Conservation (phyloP, 2,329 filamentous ascomycete species). For the Lecanicillium sp. region DNA sequence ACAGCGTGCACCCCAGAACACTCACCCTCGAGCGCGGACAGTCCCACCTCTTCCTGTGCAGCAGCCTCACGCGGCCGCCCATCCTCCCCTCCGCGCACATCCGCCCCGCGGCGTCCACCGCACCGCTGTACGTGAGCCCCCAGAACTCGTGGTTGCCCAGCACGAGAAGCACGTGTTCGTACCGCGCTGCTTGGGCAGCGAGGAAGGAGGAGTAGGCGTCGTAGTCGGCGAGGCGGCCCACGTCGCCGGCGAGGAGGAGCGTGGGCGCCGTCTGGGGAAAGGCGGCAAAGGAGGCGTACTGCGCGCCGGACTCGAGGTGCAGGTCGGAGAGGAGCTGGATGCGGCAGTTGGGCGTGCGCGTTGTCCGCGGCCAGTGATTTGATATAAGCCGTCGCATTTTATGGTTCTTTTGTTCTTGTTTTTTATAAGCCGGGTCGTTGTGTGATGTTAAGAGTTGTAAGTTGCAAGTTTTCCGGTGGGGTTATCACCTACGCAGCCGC, state of each 20-base stretch:
- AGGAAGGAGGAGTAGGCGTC: constrained; percentile 40
- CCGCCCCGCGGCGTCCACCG: constrained; percentile 25
- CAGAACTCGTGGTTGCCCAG: constrained; percentile 52
- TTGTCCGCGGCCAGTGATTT: neutral
- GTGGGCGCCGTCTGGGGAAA: constrained; percentile 28
- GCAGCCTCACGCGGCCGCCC: constrained; percentile 29
- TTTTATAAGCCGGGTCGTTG: too few species aligned
- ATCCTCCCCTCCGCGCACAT: constrained; percentile 29
- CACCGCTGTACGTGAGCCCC: constrained; percentile 26
- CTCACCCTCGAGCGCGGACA: constrained; percentile 30
- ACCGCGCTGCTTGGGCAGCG: constrained; percentile 32
- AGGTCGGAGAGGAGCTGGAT: constrained; percentile 34
- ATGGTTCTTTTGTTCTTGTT: neutral
- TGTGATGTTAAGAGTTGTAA: too few species aligned
- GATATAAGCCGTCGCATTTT: neutral
- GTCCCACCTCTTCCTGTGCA: constrained; percentile 31
- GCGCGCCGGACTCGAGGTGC: constrained; percentile 33
- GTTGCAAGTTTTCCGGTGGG: too few species aligned
- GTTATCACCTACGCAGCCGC: too few species aligned
- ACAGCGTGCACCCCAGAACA: constrained; percentile 48
- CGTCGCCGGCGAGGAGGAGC: constrained; percentile 26
- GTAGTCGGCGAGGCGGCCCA: constrained; percentile 43
- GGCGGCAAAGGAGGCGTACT: constrained; percentile 29
- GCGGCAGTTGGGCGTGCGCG: neutral
- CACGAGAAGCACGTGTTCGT: constrained; percentile 40